Conservation (phyloP, 179 eudicot species). For the Camellia oleifera region DNA sequence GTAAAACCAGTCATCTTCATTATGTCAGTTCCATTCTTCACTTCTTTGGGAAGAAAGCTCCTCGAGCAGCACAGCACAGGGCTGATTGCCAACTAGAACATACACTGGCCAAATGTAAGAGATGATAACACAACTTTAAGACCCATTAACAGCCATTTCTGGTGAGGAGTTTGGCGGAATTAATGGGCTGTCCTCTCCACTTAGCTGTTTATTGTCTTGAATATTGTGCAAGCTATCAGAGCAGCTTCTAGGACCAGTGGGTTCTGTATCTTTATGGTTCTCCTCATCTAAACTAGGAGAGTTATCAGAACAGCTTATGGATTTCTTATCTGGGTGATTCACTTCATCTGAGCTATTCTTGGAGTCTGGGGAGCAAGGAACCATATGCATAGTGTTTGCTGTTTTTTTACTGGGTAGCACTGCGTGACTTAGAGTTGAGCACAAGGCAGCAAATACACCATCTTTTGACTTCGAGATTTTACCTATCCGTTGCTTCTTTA, state of each 20-base stretch:
- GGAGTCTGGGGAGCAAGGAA: constrained; percentile 26
- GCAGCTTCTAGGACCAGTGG: constrained; percentile 30
- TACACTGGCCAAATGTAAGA: neutral
- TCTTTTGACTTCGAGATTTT: constrained; percentile 54
- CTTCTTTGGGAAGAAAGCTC: neutral
- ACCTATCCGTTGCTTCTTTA: constrained; percentile 54
- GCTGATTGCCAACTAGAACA: constrained; percentile 8
- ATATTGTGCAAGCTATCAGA: constrained; percentile 26
- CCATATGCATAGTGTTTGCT: constrained; percentile 21
- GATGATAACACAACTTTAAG: constrained; percentile 28
- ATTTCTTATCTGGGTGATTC: constrained; percentile 31
- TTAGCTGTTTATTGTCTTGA: constrained; percentile 38
- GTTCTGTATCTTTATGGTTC: constrained; percentile 27
- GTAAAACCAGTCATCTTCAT: constrained; percentile 2
- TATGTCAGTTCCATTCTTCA: neutral
- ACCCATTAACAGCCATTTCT: constrained; percentile 81
- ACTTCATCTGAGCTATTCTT: constrained; percentile 33
- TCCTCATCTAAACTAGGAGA: constrained; percentile 25
- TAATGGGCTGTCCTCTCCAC: constrained; percentile 45
- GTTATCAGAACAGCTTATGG: constrained; percentile 25
- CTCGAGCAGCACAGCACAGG: neutral
- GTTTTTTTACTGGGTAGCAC: constrained; percentile 62
- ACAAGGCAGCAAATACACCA: constrained; percentile 71
- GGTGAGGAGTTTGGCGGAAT: constrained; percentile 51
- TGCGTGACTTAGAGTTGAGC: constrained; percentile 66